Evolutionary conservation across 805 yeast species (phyloP), one percentile per base, ranked within the genome.

Genomic region (Sugiyamaella boreocaroliniensis): DNA sequence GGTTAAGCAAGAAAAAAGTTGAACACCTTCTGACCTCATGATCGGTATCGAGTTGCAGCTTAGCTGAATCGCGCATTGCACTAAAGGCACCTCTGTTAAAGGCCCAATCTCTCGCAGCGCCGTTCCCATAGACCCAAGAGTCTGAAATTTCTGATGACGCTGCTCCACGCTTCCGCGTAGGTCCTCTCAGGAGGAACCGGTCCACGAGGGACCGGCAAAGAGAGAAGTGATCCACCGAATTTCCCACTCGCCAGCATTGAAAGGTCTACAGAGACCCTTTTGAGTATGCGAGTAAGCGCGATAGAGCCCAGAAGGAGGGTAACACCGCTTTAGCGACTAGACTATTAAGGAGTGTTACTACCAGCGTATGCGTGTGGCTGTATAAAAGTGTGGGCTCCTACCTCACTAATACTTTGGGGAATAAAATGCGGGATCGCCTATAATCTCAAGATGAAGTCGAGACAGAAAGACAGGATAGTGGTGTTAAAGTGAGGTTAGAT

Each of bases 1-100:
- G 14, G 22, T 19, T 20, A 26, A n/a, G 41, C n/a, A n/a, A n/a
- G 20, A 18, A 41, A 44, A 20, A 19, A 29, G 43, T 42, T 3
- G 6, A 22, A 22, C 6, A 22, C 47, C 52, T 51, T 55, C 58
- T 55, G 49, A 48, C 10, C 45, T 56, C 51, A 52, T 58, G 52
- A 58, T 58, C 61, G 61, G 61, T 58, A 58, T 58, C 61, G 61
- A 56, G 61, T 58, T 55, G 40, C 57, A 56, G 55, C 46, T 37
- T 50, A 18, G 34, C 59, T 56, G 54, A 45, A 58, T 52, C 59
- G 61, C 61, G 61, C 58, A 58, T 58, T 58, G 61, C 61, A 58
- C 61, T 58, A 26, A 58, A 58, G 61, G 37, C 48, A 53, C 55
- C 29, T 32, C 37, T 32, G 26, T 22, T 22, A 16, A 32, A 45